phyloP scores from a whole-genome alignment of 192 early-diverging fungal genomes.

The Podila verticillata region DNA sequence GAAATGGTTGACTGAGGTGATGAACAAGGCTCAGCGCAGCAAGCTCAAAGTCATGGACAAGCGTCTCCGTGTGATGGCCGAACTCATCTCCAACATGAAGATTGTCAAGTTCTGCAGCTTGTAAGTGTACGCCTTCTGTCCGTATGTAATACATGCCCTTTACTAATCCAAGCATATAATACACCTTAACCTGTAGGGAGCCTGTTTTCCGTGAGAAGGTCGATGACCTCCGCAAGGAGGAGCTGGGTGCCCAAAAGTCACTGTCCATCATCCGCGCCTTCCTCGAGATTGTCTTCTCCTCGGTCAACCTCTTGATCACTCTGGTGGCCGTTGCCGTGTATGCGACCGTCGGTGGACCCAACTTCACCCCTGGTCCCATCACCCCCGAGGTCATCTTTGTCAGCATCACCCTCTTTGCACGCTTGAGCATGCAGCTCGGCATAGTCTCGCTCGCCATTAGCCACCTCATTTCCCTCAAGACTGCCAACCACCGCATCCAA shows the following conservation, averaged over 20 bases:
- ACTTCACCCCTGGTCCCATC: constrained; percentile 29
- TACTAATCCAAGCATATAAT: background rate
- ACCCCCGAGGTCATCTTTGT: constrained; percentile 67
- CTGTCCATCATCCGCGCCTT: constrained; percentile 14
- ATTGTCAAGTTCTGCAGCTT: constrained; percentile 37
- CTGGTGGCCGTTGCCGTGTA: constrained; percentile 30
- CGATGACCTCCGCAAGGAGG: constrained; percentile 13
- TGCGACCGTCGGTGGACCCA: constrained; percentile 31
- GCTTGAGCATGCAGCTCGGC: constrained; percentile 62
- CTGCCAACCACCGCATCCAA: constrained; percentile 62
- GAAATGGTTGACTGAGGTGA: constrained; percentile 1
- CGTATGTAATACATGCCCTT: background rate
- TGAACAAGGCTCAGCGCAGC: constrained; percentile 7
- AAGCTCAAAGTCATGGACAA: constrained; percentile 31
- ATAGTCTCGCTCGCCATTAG: constrained; percentile 66
- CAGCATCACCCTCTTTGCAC: constrained; percentile 68
- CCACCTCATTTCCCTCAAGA: constrained; percentile 59
- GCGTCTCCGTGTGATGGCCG: constrained; percentile 32
- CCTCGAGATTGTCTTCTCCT: constrained; percentile 28
- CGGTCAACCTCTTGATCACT: constrained; percentile 31
- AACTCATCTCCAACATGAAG: constrained; percentile 42
- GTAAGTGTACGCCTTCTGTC: constrained; percentile 6
- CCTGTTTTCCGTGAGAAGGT: constrained; percentile 19
- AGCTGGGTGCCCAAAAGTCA: constrained; percentile 20
- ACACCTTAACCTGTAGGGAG: constrained; percentile 16